These are phyloP conservation scores for Trichoderma orchidacearum DNA, from an alignment of 495 filamentous ascomycete species.

Conservation along the genomic window DNA sequence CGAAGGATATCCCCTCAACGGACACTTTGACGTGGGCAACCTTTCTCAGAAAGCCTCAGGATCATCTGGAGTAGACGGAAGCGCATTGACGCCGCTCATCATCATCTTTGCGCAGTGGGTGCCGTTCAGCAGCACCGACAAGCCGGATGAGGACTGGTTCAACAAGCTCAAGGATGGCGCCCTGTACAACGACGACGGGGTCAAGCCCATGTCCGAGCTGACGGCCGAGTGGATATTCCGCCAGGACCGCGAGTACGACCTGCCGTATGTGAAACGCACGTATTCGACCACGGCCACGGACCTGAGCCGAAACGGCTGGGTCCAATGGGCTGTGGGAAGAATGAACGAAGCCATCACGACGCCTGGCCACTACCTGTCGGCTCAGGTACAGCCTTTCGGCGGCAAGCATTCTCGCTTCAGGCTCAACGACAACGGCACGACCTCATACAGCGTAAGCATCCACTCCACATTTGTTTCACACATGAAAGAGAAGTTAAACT, in stretches of 20 bases:
- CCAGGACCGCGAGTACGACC: constrained; percentile 20
- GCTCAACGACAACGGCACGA: neutral
- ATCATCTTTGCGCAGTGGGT: neutral
- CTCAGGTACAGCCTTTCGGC: neutral
- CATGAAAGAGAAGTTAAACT: neutral
- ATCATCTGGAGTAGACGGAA: neutral
- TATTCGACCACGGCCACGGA: constrained; percentile 11
- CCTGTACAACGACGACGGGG: neutral
- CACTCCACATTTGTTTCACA: neutral
- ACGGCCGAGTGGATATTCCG: constrained; percentile 25
- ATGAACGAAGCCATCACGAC: neutral
- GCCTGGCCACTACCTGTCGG: neutral
- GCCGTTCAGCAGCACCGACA: neutral
- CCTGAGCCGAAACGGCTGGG: neutral
- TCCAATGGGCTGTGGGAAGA: neutral
- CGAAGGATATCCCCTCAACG: neutral
- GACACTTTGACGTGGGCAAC: neutral
- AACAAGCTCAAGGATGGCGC: neutral
- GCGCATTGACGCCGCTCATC: neutral
- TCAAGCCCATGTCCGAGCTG: constrained; percentile 23
- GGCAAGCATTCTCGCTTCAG: neutral
- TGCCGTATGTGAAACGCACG: constrained; percentile 26
- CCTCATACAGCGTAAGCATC: neutral
- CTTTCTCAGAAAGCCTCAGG: neutral
- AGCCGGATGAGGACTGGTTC: neutral